These are phyloP conservation scores for Exsudoporus floridanus DNA, from an alignment of 1,284 basidiomycete species.

Conservation along the genomic window DNA sequence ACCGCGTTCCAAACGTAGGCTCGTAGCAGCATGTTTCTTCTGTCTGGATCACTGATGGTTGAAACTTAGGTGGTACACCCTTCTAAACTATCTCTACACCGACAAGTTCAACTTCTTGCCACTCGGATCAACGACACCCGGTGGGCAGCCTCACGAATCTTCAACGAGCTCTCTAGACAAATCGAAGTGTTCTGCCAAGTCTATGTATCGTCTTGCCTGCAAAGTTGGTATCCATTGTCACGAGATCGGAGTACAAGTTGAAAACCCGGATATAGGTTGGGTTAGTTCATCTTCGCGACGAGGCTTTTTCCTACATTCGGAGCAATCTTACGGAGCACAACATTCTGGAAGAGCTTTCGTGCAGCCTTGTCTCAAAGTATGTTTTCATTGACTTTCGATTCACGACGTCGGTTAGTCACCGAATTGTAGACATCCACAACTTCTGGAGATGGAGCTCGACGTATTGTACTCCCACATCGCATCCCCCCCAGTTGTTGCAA, in stretches of 20 bases:
- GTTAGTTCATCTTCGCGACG: conserved; percentile 19
- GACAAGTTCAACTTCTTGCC: conserved; percentile 21
- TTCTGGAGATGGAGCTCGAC: conserved; percentile 31
- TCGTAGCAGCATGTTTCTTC: background rate
- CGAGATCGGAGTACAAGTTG: background rate
- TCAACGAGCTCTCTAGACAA: conserved; percentile 1
- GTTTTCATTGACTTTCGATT: background rate
- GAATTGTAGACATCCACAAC: conserved; percentile 15
- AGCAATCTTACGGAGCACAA: conserved; percentile 27
- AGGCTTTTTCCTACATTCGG: conserved; percentile 20
- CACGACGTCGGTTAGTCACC: background rate
- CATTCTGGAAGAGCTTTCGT: conserved; percentile 26
- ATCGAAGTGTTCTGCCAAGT: conserved; percentile 29
- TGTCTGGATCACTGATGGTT: background rate
- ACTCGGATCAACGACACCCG: conserved; percentile 8
- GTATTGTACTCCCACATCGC: conserved; percentile 20
- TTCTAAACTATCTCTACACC: conserved; percentile 31
- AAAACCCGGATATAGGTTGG: conserved; percentile 19
- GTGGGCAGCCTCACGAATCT: background rate
- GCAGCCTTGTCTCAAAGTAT: conserved; percentile 23
- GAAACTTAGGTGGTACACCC: conserved; percentile 24
- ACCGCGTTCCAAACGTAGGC: conserved; percentile 21
- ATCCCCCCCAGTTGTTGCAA: conserved; percentile 13
- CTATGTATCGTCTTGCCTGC: conserved; percentile 31
- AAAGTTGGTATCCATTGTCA: conserved; percentile 16